Percentiles rank a stretch among this genome's conserved stretches.
These are phyloP conservation scores for Sporothrix schenckii DNA, from an alignment of 2,329 filamentous ascomycete genomes.

Conservation along the genomic window DNA sequence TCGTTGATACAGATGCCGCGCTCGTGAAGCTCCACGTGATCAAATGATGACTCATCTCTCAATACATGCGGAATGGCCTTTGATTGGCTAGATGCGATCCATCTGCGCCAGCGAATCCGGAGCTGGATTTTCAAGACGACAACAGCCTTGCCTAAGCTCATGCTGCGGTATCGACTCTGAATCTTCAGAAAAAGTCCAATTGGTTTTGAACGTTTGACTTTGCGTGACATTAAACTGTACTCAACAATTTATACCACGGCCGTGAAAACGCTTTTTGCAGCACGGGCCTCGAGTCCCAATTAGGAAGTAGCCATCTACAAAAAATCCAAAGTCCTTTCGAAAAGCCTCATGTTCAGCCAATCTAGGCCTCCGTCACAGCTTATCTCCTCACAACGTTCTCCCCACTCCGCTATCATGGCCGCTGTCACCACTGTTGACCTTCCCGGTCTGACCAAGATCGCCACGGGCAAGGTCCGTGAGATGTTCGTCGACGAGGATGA, in stretches of 20 bases:
- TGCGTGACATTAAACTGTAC: not conserved
- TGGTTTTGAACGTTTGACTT: not conserved
- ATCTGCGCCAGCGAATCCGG: conserved; percentile 18
- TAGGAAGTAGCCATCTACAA: conserved; percentile 15
- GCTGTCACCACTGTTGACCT: conserved; percentile 41
- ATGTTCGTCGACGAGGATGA: conserved; percentile 36
- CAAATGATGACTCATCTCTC: not conserved
- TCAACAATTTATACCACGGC: too few species aligned
- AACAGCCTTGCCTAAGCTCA: conserved; percentile 4
- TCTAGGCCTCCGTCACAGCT: not conserved
- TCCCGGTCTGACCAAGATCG: conserved; percentile 42
- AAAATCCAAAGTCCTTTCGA: not conserved
- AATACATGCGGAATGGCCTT: not conserved
- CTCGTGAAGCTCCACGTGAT: not conserved
- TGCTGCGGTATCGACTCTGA: conserved; percentile 3
- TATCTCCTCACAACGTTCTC: not conserved
- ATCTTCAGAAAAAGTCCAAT: not conserved
- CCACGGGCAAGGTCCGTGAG: conserved; percentile 43
- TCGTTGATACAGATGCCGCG: not conserved
- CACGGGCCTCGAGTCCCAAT: not conserved
- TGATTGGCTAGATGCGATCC: conserved; percentile 4
- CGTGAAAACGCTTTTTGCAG: too few species aligned
- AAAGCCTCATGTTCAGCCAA: conserved; percentile 11
- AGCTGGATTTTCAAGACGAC: conserved; percentile 24
- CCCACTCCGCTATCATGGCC: conserved; percentile 24